These are phyloP conservation scores for Gossypium herbaceum DNA, from an alignment of 345 rosid genomes.

Conservation along the genomic window DNA sequence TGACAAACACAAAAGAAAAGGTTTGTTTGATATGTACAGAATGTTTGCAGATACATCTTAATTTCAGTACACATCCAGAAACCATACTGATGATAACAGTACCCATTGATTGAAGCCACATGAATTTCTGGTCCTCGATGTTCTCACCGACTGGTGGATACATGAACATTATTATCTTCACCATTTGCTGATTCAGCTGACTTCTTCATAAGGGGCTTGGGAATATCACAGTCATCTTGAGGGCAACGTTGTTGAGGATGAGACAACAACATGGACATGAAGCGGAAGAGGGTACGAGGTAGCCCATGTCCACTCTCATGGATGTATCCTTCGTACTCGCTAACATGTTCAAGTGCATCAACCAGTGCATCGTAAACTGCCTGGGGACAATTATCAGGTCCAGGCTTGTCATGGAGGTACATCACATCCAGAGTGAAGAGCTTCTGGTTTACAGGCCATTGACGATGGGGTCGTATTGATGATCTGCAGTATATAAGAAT, in stretches of 20 bases:
- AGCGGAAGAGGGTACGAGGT: slow-evolving; percentile 57
- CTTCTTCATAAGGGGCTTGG: slow-evolving; percentile 70
- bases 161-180: slow-evolving; percentile 39
- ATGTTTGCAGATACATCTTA: not conserved
- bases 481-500: slow-evolving; percentile 84
- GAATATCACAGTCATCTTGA: slow-evolving; percentile 71
- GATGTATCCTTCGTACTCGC: slow-evolving; percentile 85
- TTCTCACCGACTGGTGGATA: slow-evolving; percentile 50
- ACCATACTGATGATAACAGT: not conserved
- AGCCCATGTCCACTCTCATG: slow-evolving; percentile 76
- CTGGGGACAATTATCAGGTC: slow-evolving; percentile 88
- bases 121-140: not conserved
- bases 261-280: slow-evolving; percentile 56
- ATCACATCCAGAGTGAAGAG: slow-evolving; percentile 85
- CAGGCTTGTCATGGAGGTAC: slow-evolving; percentile 89
- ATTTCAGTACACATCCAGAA: not conserved
- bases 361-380: slow-evolving; percentile 72
- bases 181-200: slow-evolving; percentile 41
- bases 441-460: slow-evolving; percentile 72
- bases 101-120: slow-evolving; percentile 3
- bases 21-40: not conserved
- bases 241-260: slow-evolving; percentile 89
- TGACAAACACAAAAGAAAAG: not conserved
- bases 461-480: slow-evolving; percentile 60
- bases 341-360: slow-evolving; percentile 71